Evolutionary conservation across 768 basidiomycete genomes (phyloP).

Genomic region (Suillus brevipes): DNA sequence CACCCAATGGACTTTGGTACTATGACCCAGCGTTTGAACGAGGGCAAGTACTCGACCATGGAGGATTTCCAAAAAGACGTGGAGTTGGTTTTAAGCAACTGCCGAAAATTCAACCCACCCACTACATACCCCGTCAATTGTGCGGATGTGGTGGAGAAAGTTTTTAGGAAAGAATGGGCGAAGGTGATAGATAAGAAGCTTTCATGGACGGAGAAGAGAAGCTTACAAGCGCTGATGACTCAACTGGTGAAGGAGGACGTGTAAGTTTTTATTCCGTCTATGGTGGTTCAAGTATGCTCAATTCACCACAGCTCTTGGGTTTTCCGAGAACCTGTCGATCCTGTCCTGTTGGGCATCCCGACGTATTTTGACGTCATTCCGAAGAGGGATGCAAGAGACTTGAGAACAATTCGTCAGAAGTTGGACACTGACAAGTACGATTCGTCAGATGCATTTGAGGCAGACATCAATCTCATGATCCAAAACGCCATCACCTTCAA

Average conservation of each 20-base stretch:
- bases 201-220: constrained; percentile 76
- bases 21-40: constrained; percentile 64
- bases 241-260: constrained; percentile 66
- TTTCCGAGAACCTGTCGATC: constrained; percentile 88
- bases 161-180: constrained; percentile 85
- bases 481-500: constrained; percentile 90
- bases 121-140: constrained; percentile 71
- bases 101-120: constrained; percentile 88
- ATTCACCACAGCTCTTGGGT: constrained; percentile 58
- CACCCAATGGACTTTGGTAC: constrained; percentile 95
- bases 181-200: constrained; percentile 74
- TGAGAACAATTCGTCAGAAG: constrained; percentile 77
- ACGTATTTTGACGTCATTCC: constrained; percentile 87
- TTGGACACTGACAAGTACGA: constrained; percentile 84
- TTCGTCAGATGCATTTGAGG: constrained; percentile 73
- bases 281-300: constrained; percentile 5
- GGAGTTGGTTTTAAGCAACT: constrained; percentile 84
- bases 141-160: constrained; percentile 71
- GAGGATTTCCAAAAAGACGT: constrained; percentile 80
- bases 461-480: constrained; percentile 86
- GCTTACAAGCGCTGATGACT: constrained; percentile 68
- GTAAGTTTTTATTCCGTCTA: constrained; percentile 40
- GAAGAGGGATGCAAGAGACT: constrained; percentile 82
- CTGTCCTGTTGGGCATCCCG: constrained; percentile 77
- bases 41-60: constrained; percentile 73